Conservation (phyloP, 495 filamentous ascomycete species). For the Tetracladium marchalianum region DNA sequence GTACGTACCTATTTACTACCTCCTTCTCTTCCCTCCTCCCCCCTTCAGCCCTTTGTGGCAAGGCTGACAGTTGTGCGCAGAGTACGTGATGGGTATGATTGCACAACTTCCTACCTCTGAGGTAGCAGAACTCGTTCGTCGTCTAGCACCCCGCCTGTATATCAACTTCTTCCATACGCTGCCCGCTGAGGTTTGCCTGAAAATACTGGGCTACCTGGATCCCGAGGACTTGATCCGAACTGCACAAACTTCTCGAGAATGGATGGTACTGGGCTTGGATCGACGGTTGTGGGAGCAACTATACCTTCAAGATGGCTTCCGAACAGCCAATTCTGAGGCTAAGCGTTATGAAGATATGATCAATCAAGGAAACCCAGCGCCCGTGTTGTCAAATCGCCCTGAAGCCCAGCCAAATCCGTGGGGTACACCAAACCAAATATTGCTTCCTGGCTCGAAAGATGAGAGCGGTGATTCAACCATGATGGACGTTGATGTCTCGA, state of each 20-base stretch:
- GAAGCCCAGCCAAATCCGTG: slow-evolving; percentile 17
- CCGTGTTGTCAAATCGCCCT: slow-evolving; percentile 5
- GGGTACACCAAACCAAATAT: slow-evolving; percentile 20
- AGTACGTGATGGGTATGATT: slow-evolving; percentile 55
- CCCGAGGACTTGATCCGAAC: slow-evolving; percentile 66
- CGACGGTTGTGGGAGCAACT: slow-evolving; percentile 75
- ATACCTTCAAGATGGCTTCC: slow-evolving; percentile 80
- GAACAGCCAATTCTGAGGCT: slow-evolving; percentile 56
- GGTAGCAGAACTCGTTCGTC: slow-evolving; percentile 67
- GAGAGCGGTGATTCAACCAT: slow-evolving; percentile 36
- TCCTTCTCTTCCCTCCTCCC: not conserved
- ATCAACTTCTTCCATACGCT: slow-evolving; percentile 83
- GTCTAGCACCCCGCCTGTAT: slow-evolving; percentile 69
- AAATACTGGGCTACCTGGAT: slow-evolving; percentile 79
- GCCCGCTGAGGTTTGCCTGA: slow-evolving; percentile 78
- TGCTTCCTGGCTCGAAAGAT: slow-evolving; percentile 1
- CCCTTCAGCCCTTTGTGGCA: not conserved
- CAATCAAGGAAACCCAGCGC: slow-evolving; percentile 21
- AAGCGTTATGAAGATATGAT: slow-evolving; percentile 53
- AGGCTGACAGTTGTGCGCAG: slow-evolving; percentile 21
- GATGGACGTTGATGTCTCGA: slow-evolving; percentile 27
- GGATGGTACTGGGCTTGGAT: slow-evolving; percentile 76
- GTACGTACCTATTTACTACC: not conserved
- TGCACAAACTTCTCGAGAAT: slow-evolving; percentile 66
- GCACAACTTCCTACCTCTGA: slow-evolving; percentile 64